These are phyloP conservation scores for Arxiozyma bovina DNA, from an alignment of 1,139 yeast species.

Conservation along the genomic window DNA sequence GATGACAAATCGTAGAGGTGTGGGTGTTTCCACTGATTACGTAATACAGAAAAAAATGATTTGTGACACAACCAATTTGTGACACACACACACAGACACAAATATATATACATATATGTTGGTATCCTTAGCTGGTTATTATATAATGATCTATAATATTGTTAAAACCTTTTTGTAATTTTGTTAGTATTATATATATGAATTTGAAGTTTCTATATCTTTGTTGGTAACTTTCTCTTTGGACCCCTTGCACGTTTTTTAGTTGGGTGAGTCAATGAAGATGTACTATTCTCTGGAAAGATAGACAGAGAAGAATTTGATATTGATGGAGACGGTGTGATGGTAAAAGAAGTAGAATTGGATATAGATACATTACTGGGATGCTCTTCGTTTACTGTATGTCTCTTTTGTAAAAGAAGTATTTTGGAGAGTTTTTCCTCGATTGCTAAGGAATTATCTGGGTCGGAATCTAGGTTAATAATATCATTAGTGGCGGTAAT, in stretches of 20 bases:
- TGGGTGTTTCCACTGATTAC: not conserved
- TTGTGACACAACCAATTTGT: too few species aligned
- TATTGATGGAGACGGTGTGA: not conserved
- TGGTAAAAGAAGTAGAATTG: not conserved
- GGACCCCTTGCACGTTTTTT: slow-evolving; percentile 69
- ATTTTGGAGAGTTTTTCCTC: slow-evolving; percentile 8
- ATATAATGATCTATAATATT: too few species aligned
- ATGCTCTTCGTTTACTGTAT: not conserved
- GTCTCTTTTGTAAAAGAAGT: slow-evolving; percentile 1
- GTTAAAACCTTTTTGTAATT: too few species aligned
- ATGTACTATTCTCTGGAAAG: not conserved
- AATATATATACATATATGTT: too few species aligned
- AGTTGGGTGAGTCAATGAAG: slow-evolving; percentile 44
- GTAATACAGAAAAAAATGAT: not conserved
- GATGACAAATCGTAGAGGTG: not conserved
- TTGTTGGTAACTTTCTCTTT: slow-evolving; percentile 53
- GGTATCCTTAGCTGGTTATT: too few species aligned
- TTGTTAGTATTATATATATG: not conserved
- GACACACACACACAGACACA: not conserved
- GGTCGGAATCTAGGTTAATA: not conserved
- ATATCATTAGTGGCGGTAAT: not conserved
- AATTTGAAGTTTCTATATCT: not conserved
- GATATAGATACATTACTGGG: not conserved
- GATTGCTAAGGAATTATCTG: not conserved
- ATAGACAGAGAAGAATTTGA: not conserved